Percentiles rank a stretch among this genome's conserved stretches.
Conservation (phyloP, 352 stramenopile genomes). For the Phytophthora meadii region DNA sequence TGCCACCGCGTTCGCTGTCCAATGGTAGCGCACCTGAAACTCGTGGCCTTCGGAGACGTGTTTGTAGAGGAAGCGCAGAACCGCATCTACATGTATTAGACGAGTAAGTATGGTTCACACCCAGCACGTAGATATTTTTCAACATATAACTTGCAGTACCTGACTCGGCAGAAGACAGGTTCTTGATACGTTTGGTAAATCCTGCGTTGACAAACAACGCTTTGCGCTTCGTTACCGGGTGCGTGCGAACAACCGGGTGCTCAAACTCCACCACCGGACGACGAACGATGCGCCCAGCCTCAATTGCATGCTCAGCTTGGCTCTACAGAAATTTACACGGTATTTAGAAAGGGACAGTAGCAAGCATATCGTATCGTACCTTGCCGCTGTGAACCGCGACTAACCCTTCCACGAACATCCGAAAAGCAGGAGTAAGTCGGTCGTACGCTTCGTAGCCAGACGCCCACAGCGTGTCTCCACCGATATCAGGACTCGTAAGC, state of each 20-base stretch:
- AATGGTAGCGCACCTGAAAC: conserved; percentile 31
- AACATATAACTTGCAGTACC: conserved; percentile 12
- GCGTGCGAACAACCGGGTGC: conserved; percentile 51
- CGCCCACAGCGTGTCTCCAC: conserved; percentile 52
- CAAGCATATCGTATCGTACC: conserved; percentile 4
- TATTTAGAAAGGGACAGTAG: neutral
- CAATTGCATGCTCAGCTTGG: conserved; percentile 1
- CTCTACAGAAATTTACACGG: conserved; percentile 5
- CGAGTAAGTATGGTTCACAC: neutral
- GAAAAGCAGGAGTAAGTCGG: conserved; percentile 41
- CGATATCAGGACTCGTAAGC: conserved; percentile 34
- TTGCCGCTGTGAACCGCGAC: conserved; percentile 53
- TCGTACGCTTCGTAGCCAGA: conserved; percentile 58
- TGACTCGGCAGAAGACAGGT: conserved; percentile 46
- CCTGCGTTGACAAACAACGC: conserved; percentile 46
- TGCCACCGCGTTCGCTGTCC: conserved; percentile 28
- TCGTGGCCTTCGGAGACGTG: conserved; percentile 24
- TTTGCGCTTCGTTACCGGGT: conserved; percentile 26
- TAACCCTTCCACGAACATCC: conserved; percentile 40
- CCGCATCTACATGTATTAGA: conserved; percentile 8
- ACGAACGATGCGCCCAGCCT: conserved; percentile 25
- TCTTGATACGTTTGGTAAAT: conserved; percentile 49
- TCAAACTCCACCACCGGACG: conserved; percentile 40
- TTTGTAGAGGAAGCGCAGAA: conserved; percentile 27
- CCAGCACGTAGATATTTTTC: neutral